Base-by-base conservation (phyloP, 2,329 filamentous ascomycete species). In the Microdochium bolleyi region DNA sequence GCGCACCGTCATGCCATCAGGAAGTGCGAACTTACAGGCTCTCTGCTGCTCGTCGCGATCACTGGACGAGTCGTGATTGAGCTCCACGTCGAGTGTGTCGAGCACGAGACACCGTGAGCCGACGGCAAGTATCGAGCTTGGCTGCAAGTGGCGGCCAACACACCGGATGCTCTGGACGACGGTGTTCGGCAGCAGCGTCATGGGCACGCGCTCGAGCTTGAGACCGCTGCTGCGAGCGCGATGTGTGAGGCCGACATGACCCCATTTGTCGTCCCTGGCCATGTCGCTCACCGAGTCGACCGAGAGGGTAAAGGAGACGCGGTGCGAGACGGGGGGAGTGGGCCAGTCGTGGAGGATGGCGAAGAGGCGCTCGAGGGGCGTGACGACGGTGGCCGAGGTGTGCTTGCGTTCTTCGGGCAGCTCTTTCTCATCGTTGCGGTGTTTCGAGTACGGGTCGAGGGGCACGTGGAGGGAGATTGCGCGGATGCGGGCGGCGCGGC, bases 1-100 rank as follows among this genome's bases (percentile, higher is more conserved):
- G 8, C 8, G 8, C n/a, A n/a, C n/a, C n/a, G n/a, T n/a, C n/a
- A n/a, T n/a, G n/a, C n/a, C n/a, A n/a, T n/a, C n/a, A n/a, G n/a
- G n/a, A n/a, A n/a, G n/a, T n/a, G n/a, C n/a, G n/a, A n/a, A 57
- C 57, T 57, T 21, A 58, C 57, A 50, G 13, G 57, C 54, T 46
- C 57, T 55, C 38, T 58, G 55, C n/a, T 55, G 27, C 8, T 57
- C 49, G 34, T 58, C 55, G 51, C 53, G 51, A 3, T 51, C 50
- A 13, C 57, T 53, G 7, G 24, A 51, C 13, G 57, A 55, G 53
- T 58, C 57, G 11, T 58, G 57, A 24, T 54, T 58, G 24, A 58
- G 55, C 41, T 58, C 57, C 22, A 56, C 49, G 24, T 57, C 53
- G n/a, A 58, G 54, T 21, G 55, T 57, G 49, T 57, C 55, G 14